These are phyloP conservation scores for Penicillium turbatum DNA, from an alignment of 495 filamentous ascomycete genomes.

Conservation along the genomic window DNA sequence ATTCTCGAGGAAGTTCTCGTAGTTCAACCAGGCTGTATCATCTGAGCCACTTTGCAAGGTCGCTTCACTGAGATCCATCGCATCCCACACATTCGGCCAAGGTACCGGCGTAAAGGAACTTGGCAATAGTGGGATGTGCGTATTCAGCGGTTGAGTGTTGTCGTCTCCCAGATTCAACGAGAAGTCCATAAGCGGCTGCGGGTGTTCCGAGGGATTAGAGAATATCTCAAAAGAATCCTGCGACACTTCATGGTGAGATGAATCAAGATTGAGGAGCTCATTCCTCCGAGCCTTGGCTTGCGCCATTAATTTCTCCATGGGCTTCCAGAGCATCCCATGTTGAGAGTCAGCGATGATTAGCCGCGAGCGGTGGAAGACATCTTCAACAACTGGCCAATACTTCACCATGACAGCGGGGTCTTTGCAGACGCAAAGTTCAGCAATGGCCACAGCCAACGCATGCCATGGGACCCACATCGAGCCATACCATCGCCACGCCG, in stretches of 20 bases:
- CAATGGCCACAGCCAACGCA: constrained; percentile 47
- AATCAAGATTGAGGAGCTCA: constrained; percentile 11
- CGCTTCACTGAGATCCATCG: constrained; percentile 22
- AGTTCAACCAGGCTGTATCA: constrained; percentile 31
- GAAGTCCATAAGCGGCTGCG: background rate
- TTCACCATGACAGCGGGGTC: constrained; percentile 58
- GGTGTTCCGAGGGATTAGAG: background rate
- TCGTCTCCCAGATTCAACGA: background rate
- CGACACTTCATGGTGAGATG: constrained; percentile 1
- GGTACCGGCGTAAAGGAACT: constrained; percentile 12
- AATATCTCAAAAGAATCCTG: background rate
- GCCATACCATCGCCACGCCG: constrained; percentile 39
- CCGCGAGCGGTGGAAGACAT: constrained; percentile 50
- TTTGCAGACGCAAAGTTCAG: constrained; percentile 68
- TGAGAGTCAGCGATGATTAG: constrained; percentile 49
- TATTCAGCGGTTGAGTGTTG: background rate
- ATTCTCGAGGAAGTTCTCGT: constrained; percentile 34
- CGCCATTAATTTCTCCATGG: constrained; percentile 61
- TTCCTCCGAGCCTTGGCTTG: constrained; percentile 28
- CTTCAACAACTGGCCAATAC: constrained; percentile 67
- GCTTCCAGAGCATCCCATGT: constrained; percentile 63
- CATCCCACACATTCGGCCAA: constrained; percentile 34
- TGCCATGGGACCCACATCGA: constrained; percentile 46
- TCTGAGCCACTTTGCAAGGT: constrained; percentile 1
- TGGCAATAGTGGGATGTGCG: background rate